These are phyloP conservation scores for Coniferiporia sulphurascens DNA, from an alignment of 1,284 basidiomycete genomes.

Conservation along the genomic window DNA sequence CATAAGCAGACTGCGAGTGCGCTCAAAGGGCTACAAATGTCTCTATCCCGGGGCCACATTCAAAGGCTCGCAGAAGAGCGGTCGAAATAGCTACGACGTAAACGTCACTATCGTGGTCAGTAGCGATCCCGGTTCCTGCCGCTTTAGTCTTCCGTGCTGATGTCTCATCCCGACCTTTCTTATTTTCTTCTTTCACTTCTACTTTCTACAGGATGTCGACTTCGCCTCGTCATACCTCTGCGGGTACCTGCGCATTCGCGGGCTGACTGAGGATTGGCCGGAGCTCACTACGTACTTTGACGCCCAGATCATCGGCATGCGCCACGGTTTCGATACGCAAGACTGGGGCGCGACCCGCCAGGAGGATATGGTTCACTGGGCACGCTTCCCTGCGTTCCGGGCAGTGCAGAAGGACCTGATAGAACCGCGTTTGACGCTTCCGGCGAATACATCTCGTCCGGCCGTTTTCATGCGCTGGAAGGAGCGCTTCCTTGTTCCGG, in stretches of 20 bases:
- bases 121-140: slow-evolving; percentile 21
- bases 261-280: slow-evolving; percentile 86
- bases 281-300: slow-evolving; percentile 92
- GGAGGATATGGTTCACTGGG: slow-evolving; percentile 90
- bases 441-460: slow-evolving; percentile 61
- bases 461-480: slow-evolving; percentile 96
- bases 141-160: neutral
- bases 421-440: slow-evolving; percentile 69
- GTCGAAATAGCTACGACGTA: slow-evolving; percentile 81
- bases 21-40: slow-evolving; percentile 72
- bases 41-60: slow-evolving; percentile 78
- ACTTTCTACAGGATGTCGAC: slow-evolving; percentile 67
- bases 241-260: slow-evolving; percentile 85
- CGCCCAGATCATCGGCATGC: slow-evolving; percentile 86
- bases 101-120: slow-evolving; percentile 76
- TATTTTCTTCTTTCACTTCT: slow-evolving; percentile 7
- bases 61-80: slow-evolving; percentile 78
- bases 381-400: slow-evolving; percentile 85
- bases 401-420: slow-evolving; percentile 71
- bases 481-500: slow-evolving; percentile 91
- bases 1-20: slow-evolving; percentile 69
- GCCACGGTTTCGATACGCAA: slow-evolving; percentile 83
- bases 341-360: slow-evolving; percentile 83
- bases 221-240: slow-evolving; percentile 75
- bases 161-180: slow-evolving; percentile 10